phyloP scores from a whole-genome alignment of 305 asterid species.

The Solanum hybrid region DNA sequence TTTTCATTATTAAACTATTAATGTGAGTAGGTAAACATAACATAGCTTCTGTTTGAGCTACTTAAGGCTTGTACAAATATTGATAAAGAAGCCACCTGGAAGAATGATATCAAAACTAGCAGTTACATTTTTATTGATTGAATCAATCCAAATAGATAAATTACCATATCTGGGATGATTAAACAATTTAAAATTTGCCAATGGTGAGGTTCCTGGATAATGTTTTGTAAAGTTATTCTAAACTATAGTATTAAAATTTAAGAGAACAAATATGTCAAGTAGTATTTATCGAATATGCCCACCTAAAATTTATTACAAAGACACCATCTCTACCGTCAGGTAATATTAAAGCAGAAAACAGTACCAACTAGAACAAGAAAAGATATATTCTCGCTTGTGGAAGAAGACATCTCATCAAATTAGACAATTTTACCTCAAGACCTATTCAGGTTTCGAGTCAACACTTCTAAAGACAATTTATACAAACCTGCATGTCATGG shows the following conservation, averaged over 20 bases:
- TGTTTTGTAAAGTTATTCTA: not conserved
- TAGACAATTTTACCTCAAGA: not conserved
- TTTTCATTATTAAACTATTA: not conserved
- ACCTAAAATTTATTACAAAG: not conserved
- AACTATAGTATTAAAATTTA: not conserved
- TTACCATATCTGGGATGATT: not conserved
- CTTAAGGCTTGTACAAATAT: not conserved
- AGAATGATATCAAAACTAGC: not conserved
- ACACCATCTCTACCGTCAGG: not conserved
- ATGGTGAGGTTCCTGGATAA: not conserved
- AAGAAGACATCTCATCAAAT: not conserved
- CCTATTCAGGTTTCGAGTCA: not conserved
- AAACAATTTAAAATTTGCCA: not conserved
- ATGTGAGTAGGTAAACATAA: not conserved
- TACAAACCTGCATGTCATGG: conserved; percentile 32
- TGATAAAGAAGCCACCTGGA: not conserved
- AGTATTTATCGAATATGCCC: not conserved
- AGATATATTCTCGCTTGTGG: not conserved
- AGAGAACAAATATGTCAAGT: not conserved
- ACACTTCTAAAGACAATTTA: not conserved
- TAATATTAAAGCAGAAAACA: not conserved
- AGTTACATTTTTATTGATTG: not conserved
- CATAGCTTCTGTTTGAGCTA: not conserved
- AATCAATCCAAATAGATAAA: not conserved
- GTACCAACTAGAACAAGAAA: not conserved